phyloP scores from a whole-genome alignment of 306 rosid genomes.

The Rubus parviflorus region DNA sequence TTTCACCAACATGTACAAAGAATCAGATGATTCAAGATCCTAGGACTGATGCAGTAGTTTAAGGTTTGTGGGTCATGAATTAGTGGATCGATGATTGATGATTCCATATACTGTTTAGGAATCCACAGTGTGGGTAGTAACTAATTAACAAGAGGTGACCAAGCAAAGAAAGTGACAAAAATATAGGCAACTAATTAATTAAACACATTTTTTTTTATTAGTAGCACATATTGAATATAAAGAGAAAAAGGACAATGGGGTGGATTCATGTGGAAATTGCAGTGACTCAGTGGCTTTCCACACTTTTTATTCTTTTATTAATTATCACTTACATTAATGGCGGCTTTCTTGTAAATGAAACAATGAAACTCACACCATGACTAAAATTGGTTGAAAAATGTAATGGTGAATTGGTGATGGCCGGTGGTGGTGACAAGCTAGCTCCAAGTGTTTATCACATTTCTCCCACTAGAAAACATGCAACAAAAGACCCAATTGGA shows the following conservation, averaged over 20 bases:
- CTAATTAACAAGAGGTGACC: conserved; percentile 47
- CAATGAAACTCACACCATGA: conserved; percentile 46
- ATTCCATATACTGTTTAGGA: conserved; percentile 47
- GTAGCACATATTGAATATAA: conserved; percentile 21
- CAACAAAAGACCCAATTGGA: conserved; percentile 13
- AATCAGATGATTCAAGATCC: background rate
- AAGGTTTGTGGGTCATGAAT: conserved; percentile 41
- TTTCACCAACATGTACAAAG: background rate
- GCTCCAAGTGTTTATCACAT: background rate
- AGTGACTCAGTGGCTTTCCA: conserved; percentile 51
- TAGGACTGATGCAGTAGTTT: conserved; percentile 17
- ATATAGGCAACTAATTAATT: conserved; percentile 17
- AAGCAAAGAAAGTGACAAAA: conserved; percentile 52
- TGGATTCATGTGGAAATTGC: conserved; percentile 81
- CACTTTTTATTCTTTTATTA: conserved; percentile 44
- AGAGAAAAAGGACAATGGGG: conserved; percentile 44
- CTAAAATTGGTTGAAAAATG: conserved; percentile 29
- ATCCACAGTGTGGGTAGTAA: conserved; percentile 52
- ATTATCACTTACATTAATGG: conserved; percentile 40
- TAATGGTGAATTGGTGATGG: background rate
- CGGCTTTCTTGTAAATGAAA: conserved; percentile 59
- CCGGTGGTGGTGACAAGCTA: conserved; percentile 23
- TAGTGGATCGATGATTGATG: conserved; percentile 22
- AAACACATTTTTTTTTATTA: conserved; percentile 17
- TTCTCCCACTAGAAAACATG: conserved; percentile 12